Evolutionary conservation across 805 yeast species (phyloP).

Genomic region (Saccharomycopsis schoenii): DNA sequence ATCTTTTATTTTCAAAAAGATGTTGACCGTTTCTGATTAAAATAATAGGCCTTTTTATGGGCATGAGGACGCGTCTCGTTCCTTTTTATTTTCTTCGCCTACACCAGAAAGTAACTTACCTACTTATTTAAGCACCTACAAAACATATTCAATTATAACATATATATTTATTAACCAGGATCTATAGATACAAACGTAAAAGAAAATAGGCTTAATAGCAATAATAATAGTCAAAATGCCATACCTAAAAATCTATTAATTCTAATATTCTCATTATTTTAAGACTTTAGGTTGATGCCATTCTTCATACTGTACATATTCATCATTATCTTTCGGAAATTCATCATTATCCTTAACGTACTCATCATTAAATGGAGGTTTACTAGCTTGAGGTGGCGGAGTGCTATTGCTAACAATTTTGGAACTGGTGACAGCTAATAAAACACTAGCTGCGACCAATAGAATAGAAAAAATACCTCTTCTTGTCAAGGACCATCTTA

Average conservation of each 20-base stretch:
- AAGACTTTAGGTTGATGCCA: slow-evolving; percentile 10
- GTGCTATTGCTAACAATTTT: slow-evolving; percentile 6
- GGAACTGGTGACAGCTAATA: slow-evolving; percentile 16
- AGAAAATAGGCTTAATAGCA: not conserved
- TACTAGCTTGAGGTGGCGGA: not conserved
- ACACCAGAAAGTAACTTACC: too few relatives aligned
- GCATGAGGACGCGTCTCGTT: too few relatives aligned
- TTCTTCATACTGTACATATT: slow-evolving; percentile 12
- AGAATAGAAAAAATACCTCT: slow-evolving; percentile 54
- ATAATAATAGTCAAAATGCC: not conserved
- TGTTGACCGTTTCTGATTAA: too few relatives aligned
- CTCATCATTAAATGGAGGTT: slow-evolving; percentile 6
- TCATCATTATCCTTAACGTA: slow-evolving; percentile 12
- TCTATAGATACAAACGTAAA: not conserved
- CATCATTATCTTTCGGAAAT: slow-evolving; percentile 9
- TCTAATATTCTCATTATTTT: not conserved
- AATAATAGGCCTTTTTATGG: too few relatives aligned
- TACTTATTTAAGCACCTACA: too few relatives aligned
- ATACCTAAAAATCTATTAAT: not conserved
- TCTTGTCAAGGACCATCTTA: slow-evolving; percentile 89
- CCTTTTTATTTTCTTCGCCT: too few relatives aligned
- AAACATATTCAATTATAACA: too few relatives aligned
- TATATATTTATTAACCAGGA: too few relatives aligned
- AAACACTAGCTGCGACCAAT: slow-evolving; percentile 18
- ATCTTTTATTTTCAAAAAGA: too few relatives aligned